Conservation (phyloP, 805 yeast genomes). For the Candida maris region DNA sequence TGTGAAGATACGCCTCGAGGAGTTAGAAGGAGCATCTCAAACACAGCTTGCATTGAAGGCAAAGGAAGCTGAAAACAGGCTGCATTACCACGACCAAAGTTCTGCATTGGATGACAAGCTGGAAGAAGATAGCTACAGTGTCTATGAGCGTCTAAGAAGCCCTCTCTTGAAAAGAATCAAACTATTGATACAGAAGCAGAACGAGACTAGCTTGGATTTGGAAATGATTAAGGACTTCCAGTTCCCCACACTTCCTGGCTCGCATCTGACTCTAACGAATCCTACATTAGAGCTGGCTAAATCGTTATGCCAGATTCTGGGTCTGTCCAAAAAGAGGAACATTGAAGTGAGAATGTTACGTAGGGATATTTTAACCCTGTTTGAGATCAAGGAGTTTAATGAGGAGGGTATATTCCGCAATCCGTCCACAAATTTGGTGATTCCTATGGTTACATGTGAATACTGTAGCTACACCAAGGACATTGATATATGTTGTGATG, state of each 20-base stretch:
- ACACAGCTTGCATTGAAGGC: conserved; percentile 51
- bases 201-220: conserved; percentile 66
- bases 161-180: conserved; percentile 66
- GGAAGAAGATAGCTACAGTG: conserved; percentile 36
- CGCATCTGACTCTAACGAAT: conserved; percentile 51
- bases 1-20: conserved; percentile 48
- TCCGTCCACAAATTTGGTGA: conserved; percentile 66
- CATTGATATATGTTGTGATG: conserved; percentile 78
- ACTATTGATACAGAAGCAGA: conserved; percentile 64
- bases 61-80: conserved; percentile 27
- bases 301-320: conserved; percentile 65
- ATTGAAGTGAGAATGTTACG: conserved; percentile 74
- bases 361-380: conserved; percentile 63
- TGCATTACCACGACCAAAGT: conserved; percentile 8
- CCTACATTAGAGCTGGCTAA: conserved; percentile 83
- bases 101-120: conserved; percentile 9
- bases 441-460: conserved; percentile 72
- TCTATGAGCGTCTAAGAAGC: conserved; percentile 53
- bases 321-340: conserved; percentile 58
- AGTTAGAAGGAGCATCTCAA: conserved; percentile 17
- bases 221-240: conserved; percentile 60
- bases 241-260: conserved; percentile 78
- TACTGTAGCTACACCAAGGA: conserved; percentile 73
- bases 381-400: conserved; percentile 84
- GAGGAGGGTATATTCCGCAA: conserved; percentile 66